Percentiles rank a stretch among this genome's conserved stretches.
These are phyloP conservation scores for Penicillium frequentans DNA, from an alignment of 2,329 filamentous ascomycete genomes.

Conservation along the genomic window DNA sequence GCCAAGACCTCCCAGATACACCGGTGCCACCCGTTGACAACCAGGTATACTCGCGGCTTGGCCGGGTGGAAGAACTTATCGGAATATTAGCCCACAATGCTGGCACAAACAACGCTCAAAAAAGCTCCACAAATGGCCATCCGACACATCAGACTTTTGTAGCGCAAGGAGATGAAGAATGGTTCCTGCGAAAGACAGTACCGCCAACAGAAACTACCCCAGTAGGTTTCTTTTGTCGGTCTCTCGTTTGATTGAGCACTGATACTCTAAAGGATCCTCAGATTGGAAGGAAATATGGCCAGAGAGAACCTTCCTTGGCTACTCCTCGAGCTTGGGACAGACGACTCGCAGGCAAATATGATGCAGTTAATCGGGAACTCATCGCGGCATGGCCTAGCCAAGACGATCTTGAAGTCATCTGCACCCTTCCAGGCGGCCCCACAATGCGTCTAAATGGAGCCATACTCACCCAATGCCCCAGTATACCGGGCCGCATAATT, in stretches of 20 bases:
- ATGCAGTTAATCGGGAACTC: slow-evolving; percentile 33
- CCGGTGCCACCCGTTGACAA: slow-evolving; percentile 23
- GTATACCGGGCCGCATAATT: slow-evolving; percentile 9
- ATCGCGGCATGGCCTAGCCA: slow-evolving; percentile 42
- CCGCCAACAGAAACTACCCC: not conserved
- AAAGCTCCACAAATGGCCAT: not conserved
- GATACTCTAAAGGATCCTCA: not conserved
- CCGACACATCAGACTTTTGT: not conserved
- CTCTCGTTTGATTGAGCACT: not conserved
- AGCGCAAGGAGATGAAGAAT: not conserved
- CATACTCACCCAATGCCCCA: slow-evolving; percentile 26
- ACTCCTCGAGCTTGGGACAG: not conserved
- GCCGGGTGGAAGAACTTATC: slow-evolving; percentile 12
- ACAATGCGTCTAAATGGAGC: slow-evolving; percentile 37
- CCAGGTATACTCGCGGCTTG: slow-evolving; percentile 10
- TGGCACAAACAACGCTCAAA: not conserved
- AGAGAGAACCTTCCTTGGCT: too few species aligned
- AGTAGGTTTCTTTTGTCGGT: not conserved
- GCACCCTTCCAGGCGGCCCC: slow-evolving; percentile 29
- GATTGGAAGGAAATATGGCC: not conserved
- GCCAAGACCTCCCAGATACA: slow-evolving; percentile 50
- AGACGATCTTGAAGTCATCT: slow-evolving; percentile 41
- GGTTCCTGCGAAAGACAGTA: not conserved
- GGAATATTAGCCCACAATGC: slow-evolving; percentile 21
- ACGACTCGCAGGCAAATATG: slow-evolving; percentile 6